phyloP scores from a whole-genome alignment of 768 basidiomycete species.

The Leccinum disarticulatum region DNA sequence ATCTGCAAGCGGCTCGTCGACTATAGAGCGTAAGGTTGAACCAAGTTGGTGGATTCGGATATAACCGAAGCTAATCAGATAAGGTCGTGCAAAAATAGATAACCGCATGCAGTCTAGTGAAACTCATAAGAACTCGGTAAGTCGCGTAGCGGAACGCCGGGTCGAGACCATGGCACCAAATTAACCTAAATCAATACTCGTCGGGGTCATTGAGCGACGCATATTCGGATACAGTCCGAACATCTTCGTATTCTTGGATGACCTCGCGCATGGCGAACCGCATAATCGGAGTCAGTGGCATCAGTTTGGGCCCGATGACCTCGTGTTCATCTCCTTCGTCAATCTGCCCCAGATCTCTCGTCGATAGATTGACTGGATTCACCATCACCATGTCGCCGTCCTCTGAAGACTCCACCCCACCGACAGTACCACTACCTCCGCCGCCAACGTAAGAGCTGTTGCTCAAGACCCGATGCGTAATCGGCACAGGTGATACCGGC shows the following conservation, averaged over 20 bases:
- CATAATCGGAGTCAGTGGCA: conserved; percentile 81
- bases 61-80: background rate
- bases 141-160: background rate
- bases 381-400: conserved; percentile 53
- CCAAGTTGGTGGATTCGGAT: background rate
- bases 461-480: conserved; percentile 29
- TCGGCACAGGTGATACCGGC: conserved; percentile 27
- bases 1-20: background rate
- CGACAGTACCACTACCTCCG: conserved; percentile 42
- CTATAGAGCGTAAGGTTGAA: background rate
- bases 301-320: conserved; percentile 67
- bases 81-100: background rate
- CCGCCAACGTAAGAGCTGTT: conserved; percentile 29
- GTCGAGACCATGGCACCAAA: conserved; percentile 1
- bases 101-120: background rate
- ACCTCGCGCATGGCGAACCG: conserved; percentile 82
- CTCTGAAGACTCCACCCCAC: conserved; percentile 35
- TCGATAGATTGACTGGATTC: conserved; percentile 34
- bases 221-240: conserved; percentile 73
- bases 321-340: conserved; percentile 57
- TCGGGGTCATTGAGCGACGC: conserved; percentile 71
- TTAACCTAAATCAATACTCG: conserved; percentile 48
- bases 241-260: conserved; percentile 78
- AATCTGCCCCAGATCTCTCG: conserved; percentile 43
- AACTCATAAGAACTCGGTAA: background rate